Conservation (phyloP, 768 basidiomycete species). For the Xerocomellus amylosporus region DNA sequence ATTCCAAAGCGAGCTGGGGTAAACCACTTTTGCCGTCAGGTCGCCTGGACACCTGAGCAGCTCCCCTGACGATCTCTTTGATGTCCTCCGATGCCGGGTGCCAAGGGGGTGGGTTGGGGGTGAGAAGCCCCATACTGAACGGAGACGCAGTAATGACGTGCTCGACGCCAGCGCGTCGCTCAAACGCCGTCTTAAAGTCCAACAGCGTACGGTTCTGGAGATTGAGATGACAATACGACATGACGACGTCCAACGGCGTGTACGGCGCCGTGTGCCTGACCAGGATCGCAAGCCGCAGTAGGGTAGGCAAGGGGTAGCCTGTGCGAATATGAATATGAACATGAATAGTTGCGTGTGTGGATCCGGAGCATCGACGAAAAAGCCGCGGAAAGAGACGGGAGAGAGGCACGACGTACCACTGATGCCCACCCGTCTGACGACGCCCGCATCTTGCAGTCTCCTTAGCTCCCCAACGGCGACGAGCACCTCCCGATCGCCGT, state of each 20-base stretch:
- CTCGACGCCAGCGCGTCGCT: conserved; percentile 57
- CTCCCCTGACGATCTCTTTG: conserved; percentile 41
- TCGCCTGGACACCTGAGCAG: conserved; percentile 29
- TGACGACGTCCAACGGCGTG: conserved; percentile 71
- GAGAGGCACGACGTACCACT: conserved; percentile 49
- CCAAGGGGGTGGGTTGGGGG: conserved; percentile 58
- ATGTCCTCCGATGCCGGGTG: conserved; percentile 67
- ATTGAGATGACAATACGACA: conserved; percentile 79
- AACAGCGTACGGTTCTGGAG: conserved; percentile 66
- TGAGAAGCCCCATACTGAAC: conserved; percentile 79
- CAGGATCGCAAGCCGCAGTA: conserved; percentile 79
- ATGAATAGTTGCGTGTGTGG: too few relatives aligned
- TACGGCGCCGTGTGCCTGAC: conserved; percentile 64
- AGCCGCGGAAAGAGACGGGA: neutral
- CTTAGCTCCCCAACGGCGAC: conserved; percentile 64
- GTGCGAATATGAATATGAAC: neutral
- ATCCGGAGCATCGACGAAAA: neutral
- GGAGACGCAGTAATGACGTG: conserved; percentile 80
- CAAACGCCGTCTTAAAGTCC: conserved; percentile 55
- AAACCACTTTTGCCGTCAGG: conserved; percentile 43
- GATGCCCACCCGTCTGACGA: conserved; percentile 74
- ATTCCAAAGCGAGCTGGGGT: conserved; percentile 71
- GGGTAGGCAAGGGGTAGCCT: conserved; percentile 81
- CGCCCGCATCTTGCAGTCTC: conserved; percentile 67
- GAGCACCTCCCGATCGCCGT: conserved; percentile 71